These are phyloP conservation scores for Wallacemonas collosoma DNA, from an alignment of 208 protist species.

Conservation along the genomic window DNA sequence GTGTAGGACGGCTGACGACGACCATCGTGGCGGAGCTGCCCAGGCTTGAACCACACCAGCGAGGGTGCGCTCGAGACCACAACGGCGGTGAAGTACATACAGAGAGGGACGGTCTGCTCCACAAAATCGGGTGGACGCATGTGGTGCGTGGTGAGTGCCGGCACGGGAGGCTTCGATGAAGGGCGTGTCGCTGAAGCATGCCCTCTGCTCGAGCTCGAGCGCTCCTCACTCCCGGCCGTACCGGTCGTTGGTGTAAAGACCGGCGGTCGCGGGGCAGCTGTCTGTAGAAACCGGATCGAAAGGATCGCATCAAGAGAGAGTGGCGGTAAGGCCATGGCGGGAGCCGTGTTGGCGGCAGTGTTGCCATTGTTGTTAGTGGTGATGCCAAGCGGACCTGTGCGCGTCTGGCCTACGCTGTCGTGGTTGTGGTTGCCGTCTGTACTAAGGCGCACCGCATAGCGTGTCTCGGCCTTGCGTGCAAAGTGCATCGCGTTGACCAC, in stretches of 20 bases:
- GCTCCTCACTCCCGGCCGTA: background rate
- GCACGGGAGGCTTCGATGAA: conserved; percentile 2
- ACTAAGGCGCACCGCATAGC: conserved; percentile 2
- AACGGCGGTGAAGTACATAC: conserved; percentile 46
- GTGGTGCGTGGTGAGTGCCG: background rate
- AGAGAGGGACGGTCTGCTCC: conserved; percentile 48
- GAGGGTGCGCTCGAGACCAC: conserved; percentile 49
- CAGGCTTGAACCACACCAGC: conserved; percentile 76
- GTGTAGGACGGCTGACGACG: conserved; percentile 63
- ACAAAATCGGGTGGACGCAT: background rate
- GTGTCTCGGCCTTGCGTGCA: conserved; percentile 8
- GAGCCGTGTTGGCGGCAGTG: background rate
- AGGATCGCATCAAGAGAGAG: conserved; percentile 15
- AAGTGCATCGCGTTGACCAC: conserved; percentile 9
- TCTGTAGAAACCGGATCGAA: conserved; percentile 11
- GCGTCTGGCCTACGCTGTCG: background rate
- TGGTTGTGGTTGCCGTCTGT: background rate
- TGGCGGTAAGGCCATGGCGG: background rate
- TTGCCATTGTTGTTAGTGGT: background rate
- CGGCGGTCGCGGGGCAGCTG: background rate
- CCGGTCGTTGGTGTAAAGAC: background rate
- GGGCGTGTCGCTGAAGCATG: background rate
- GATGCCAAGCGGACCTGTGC: background rate
- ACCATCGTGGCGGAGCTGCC: conserved; percentile 79
- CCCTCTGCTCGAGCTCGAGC: background rate